phyloP scores from a whole-genome alignment of 2,329 filamentous ascomycete genomes.

The Apiospora malaysiana region DNA sequence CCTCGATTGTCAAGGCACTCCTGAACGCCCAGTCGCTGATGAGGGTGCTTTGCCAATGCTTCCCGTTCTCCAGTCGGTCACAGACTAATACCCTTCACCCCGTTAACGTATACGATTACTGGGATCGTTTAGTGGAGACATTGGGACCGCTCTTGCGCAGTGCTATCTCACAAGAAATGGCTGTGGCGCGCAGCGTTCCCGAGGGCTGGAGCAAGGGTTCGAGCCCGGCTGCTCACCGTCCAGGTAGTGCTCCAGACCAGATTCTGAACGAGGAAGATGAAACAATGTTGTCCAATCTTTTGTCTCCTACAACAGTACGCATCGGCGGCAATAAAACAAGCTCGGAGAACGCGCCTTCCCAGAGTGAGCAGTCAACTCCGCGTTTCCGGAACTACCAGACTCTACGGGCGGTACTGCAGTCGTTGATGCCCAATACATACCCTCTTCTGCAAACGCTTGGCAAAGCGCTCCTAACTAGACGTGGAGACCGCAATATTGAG shows the following conservation, averaged over 20 bases:
- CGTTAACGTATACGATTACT: conserved; percentile 86
- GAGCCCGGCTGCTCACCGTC: conserved; percentile 26
- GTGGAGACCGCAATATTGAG: conserved; percentile 48
- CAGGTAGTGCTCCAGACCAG: conserved; percentile 22
- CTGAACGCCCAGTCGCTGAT: conserved; percentile 78
- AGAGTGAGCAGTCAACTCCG: conserved; percentile 39
- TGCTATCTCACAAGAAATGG: conserved; percentile 84
- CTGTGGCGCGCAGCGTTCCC: conserved; percentile 76
- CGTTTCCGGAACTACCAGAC: conserved; percentile 77
- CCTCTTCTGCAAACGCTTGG: conserved; percentile 87
- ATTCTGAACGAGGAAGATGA: conserved; percentile 35
- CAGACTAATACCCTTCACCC: conserved; percentile 70
- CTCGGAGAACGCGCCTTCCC: conserved; percentile 28
- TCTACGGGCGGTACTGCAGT: conserved; percentile 77
- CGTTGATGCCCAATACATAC: conserved; percentile 79
- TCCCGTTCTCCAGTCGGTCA: conserved; percentile 71
- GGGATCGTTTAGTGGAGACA: conserved; percentile 73
- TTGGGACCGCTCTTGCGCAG: conserved; percentile 80
- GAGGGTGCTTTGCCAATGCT: conserved; percentile 76
- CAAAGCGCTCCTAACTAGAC: conserved; percentile 77
- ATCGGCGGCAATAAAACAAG: conserved; percentile 30
- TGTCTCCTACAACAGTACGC: conserved; percentile 34
- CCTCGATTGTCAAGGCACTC: conserved; percentile 77
- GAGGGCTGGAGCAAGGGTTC: conserved; percentile 61
- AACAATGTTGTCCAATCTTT: conserved; percentile 34